phyloP scores from a whole-genome alignment of 371 early-diverging fungal species.

The Saksenaea oblongispora region DNA sequence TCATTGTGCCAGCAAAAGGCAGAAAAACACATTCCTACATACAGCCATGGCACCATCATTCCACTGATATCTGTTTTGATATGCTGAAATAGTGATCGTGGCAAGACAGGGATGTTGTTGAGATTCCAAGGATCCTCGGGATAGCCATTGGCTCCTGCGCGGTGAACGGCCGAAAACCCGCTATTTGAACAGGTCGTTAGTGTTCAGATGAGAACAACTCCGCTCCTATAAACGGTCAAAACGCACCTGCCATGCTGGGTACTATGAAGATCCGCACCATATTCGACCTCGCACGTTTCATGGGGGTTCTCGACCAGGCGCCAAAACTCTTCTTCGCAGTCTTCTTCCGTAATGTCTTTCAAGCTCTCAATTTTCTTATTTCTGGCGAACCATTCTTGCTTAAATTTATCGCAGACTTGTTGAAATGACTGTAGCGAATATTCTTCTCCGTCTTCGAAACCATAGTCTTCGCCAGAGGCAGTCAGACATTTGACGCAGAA shows the following conservation, averaged over 20 bases:
- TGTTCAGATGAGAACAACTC: neutral
- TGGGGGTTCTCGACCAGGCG: constrained; percentile 83
- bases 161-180: constrained; percentile 22
- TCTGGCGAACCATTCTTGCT: constrained; percentile 71
- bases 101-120: constrained; percentile 80
- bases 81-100: constrained; percentile 83
- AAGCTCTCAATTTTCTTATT: constrained; percentile 21
- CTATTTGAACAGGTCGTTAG: neutral
- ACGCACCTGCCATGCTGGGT: constrained; percentile 84
- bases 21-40: constrained; percentile 94
- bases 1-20: constrained; percentile 99
- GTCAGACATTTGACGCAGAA: constrained; percentile 85
- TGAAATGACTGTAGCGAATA: constrained; percentile 83
- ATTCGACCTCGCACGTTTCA: constrained; percentile 91
- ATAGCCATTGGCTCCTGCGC: neutral
- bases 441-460: constrained; percentile 87
- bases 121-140: constrained; percentile 80
- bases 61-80: constrained; percentile 90
- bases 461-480: constrained; percentile 84
- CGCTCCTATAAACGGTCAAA: neutral
- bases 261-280: constrained; percentile 94
- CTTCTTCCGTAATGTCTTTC: constrained; percentile 70
- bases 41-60: constrained; percentile 97
- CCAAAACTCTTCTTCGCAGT: constrained; percentile 96
- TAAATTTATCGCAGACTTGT: constrained; percentile 78